Evolutionary conservation across 371 early-diverging fungal genomes (phyloP).

Genomic region (Mortierella sp.): DNA sequence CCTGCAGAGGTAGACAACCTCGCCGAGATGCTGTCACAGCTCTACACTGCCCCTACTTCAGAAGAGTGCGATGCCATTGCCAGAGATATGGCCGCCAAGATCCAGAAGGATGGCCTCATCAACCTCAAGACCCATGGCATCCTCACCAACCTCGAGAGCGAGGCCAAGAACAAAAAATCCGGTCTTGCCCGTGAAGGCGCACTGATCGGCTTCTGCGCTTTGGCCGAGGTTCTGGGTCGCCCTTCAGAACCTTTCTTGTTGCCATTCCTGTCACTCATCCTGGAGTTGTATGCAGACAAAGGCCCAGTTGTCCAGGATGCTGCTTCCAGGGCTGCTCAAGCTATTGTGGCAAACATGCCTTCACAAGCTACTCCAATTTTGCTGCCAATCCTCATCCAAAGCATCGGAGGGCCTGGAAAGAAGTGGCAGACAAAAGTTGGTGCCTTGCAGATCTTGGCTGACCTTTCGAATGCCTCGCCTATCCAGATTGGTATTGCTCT

Average conservation of each 20-base stretch:
- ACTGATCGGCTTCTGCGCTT: conserved; percentile 73
- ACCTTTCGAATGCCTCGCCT: conserved; percentile 67
- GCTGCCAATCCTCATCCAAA: conserved; percentile 71
- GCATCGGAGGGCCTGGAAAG: conserved; percentile 68
- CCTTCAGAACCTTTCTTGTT: conserved; percentile 72
- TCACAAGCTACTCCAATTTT: conserved; percentile 66
- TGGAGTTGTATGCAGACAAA: conserved; percentile 80
- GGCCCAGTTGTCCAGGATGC: conserved; percentile 78
- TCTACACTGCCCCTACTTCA: conserved; percentile 67
- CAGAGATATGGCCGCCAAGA: conserved; percentile 60
- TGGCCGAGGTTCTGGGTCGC: conserved; percentile 65
- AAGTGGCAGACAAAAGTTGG: conserved; percentile 85
- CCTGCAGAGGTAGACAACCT: conserved; percentile 33
- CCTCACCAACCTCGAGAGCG: conserved; percentile 63
- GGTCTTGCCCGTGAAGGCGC: conserved; percentile 79
- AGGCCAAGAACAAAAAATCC: conserved; percentile 76
- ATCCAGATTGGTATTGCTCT: conserved; percentile 72
- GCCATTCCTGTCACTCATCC: conserved; percentile 62
- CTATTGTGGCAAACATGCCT: conserved; percentile 62
- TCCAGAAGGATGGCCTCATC: conserved; percentile 63
- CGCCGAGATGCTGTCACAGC: conserved; percentile 59
- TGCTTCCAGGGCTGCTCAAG: conserved; percentile 68
- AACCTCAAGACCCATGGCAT: conserved; percentile 67
- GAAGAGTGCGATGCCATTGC: conserved; percentile 70
- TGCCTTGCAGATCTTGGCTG: conserved; percentile 66